Base-by-base conservation (phyloP, 768 basidiomycete genomes). In the Saitozyma sp. region DNA sequence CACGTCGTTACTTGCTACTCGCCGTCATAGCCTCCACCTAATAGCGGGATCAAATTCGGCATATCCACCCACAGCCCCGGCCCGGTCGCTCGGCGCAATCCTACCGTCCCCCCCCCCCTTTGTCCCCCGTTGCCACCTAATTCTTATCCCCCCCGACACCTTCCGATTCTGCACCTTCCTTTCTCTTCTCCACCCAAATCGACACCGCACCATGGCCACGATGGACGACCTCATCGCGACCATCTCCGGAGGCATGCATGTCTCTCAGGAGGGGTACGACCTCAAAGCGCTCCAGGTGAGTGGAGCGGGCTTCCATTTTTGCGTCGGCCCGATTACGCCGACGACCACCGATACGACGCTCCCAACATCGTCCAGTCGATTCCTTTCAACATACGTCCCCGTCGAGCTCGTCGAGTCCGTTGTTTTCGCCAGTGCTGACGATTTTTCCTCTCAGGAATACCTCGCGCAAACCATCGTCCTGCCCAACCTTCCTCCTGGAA, bases 221-320 rank as follows among this genome's bases (percentile, higher is more conserved):
- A 70, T 73, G 66, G 71, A 73, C 16, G 71, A 73, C 51, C 55
- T 73, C 14, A 58, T 73, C 38, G 66, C 66, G 17, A 61, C 56
- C 3, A 20, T 73, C 3, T 63, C 66, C 13, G 71, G 69, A 9
- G 61, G 56, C 9, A 68, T 73, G 71, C 69, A 70, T 54, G 71
- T 73, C 14, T 64, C 63, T 20, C 66, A 70, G 50, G 67, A 71
- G 42, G 67, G 67, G 14, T 66, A 71, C 41, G 69, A 73, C 52
- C 55, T 73, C 46, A 67, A 68, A 62, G 63, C 63, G 41, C 65
- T 73, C 9, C 71, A 73, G 50, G 71, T 73, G 55, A 60, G 71
- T 73, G 20, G 29, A 29, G 29, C 29, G 29, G 29, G 29, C 5
- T 29, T 29, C 29, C n/a, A 9, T 39, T 42, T 19, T 56, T 43